Base-by-base conservation (phyloP, 257 asterid genomes). In the Nicotiana attenuata region DNA sequence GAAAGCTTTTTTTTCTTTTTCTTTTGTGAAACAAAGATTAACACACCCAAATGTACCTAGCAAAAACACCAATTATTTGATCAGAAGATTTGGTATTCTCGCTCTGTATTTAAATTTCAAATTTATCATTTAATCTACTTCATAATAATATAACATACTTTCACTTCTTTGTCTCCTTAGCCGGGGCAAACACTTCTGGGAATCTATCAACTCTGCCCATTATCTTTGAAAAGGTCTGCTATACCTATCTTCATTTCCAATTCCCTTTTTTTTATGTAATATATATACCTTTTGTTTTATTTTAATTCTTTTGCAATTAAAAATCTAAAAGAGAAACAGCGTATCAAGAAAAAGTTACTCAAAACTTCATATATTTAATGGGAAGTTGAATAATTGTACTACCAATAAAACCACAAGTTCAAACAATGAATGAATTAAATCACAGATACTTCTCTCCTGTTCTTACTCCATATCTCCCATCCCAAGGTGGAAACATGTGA, bases 391-490 rank as follows among this genome's bases (percentile, higher is more conserved):
- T 28, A 52, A 13, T 68, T 26, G 69, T 65, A 35, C 80, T 78
- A 78, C 19, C 14, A 52, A 56, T 63, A 87, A 87, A 87, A 80
- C 75, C n/a, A n/a, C 85, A 82, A 53, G 64, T 85, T 77, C 85
- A 88, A 80, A 84, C 88, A 80, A 60, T 81, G 77, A 22, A 82
- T 83, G 65, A 87, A 82, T 60, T 87, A 80, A 89, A 87, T 53
- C 86, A 87, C 68, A 84, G 85, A 77, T 83, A 55, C 76, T 68
- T 17, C 55, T 29, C 53, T 17, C 33, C 16, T 53, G 65, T 77
- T 56, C 52, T 76, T 10, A 45, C 77, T 78, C 57, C 75, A 68
- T n/a, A 14, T 77, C 87, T 84, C 90, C 38, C 87, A 87, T 86
- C 93, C 91, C 92, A 65, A 76, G 66, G 89, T 65, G 56, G 19